These are phyloP conservation scores for Tardiomyces digboiensis DNA, from an alignment of 1,139 yeast genomes.

Conservation along the genomic window DNA sequence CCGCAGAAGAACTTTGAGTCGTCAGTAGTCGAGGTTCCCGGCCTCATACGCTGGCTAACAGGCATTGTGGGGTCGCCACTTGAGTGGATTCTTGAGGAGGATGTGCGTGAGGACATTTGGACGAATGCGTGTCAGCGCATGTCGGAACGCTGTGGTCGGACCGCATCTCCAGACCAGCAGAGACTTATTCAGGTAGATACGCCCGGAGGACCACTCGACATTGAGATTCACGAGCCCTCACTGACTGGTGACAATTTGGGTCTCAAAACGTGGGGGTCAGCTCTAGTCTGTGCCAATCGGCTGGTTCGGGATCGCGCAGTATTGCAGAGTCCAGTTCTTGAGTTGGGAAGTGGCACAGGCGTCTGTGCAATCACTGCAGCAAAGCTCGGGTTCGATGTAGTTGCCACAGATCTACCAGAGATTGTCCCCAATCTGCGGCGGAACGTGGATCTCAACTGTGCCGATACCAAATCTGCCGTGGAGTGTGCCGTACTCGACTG, in stretches of 20 bases:
- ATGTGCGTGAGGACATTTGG: constrained; percentile 35
- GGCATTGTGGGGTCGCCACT: constrained; percentile 49
- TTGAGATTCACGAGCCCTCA: constrained; percentile 68
- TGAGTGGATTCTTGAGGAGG: constrained; percentile 35
- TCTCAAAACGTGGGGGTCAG: constrained; percentile 93
- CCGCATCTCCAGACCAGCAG: constrained; percentile 68
- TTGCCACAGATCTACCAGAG: constrained; percentile 70
- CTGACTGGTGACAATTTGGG: constrained; percentile 83
- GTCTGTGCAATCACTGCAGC: constrained; percentile 64
- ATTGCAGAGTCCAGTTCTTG: constrained; percentile 40
- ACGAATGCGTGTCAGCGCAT: constrained; percentile 54
- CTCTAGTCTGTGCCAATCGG: constrained; percentile 56
- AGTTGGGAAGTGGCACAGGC: constrained; percentile 94
- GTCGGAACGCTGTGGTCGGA: constrained; percentile 78
- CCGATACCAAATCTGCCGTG: constrained; percentile 2
- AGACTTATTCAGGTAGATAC: constrained; percentile 32
- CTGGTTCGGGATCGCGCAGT: constrained; percentile 26
- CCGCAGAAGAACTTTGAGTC: constrained; percentile 44
- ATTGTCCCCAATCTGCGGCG: constrained; percentile 57
- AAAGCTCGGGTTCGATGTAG: constrained; percentile 39
- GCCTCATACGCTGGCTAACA: constrained; percentile 54
- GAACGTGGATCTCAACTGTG: constrained; percentile 34
- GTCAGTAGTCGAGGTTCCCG: constrained; percentile 12
- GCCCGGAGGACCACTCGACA: constrained; percentile 14
- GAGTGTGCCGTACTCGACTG: constrained; percentile 61